Conservation (phyloP, 768 basidiomycete species). For the Butyriboletus loyo region DNA sequence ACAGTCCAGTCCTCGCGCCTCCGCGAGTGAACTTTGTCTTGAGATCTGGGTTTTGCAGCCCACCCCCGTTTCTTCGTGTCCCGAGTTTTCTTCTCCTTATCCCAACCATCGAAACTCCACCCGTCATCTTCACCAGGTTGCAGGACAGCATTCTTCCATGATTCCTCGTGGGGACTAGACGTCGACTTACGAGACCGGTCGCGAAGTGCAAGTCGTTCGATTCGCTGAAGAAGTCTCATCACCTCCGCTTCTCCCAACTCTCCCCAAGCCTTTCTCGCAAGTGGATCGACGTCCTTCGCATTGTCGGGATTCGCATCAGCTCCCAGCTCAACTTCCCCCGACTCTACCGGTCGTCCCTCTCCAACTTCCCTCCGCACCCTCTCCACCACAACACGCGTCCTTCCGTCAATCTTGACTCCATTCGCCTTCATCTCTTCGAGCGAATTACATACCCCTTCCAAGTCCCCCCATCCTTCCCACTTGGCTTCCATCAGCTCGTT, state of each 20-base stretch:
- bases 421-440: constrained; percentile 82
- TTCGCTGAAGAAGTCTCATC: constrained; percentile 47
- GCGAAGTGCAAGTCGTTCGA: constrained; percentile 44
- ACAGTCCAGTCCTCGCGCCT: not conserved
- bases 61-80: not conserved
- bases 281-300: constrained; percentile 25
- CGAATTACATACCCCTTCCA: constrained; percentile 67
- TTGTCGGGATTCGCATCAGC: not conserved
- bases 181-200: constrained; percentile 16
- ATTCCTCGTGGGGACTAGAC: constrained; percentile 14
- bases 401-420: constrained; percentile 62
- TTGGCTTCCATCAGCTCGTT: constrained; percentile 85
- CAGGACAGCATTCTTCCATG: constrained; percentile 45
- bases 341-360: constrained; percentile 47
- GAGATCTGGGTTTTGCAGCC: not conserved
- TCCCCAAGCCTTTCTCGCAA: constrained; percentile 40
- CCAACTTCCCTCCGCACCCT: constrained; percentile 61
- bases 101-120: constrained; percentile 54
- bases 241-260: constrained; percentile 48
- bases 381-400: constrained; percentile 62
- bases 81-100: not conserved
- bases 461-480: constrained; percentile 82
- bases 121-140: constrained; percentile 33
- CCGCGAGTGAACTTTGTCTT: not conserved
- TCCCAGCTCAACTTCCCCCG: constrained; percentile 21